Evolutionary conservation across 306 rosid species (phyloP).

Genomic region (Crataegus laevigata): DNA sequence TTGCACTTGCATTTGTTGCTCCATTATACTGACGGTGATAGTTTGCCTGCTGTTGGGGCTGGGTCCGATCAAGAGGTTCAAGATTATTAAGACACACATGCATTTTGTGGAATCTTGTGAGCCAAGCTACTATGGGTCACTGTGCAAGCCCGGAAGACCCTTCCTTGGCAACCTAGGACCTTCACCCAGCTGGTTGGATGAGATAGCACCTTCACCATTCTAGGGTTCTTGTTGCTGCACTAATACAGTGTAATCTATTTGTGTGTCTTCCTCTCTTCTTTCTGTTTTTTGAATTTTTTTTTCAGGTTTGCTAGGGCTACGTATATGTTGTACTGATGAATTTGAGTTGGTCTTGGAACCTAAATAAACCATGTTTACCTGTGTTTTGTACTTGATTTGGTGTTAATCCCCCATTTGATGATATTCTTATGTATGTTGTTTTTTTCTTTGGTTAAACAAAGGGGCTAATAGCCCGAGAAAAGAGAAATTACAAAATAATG

Average conservation of each 20-base stretch:
- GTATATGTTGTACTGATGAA: background rate
- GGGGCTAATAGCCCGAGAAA: no score
- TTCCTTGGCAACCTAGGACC: background rate
- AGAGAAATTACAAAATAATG: no score
- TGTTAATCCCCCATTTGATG: background rate
- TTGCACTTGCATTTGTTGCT: background rate
- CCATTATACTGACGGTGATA: background rate
- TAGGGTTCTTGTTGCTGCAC: background rate
- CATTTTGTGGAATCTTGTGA: background rate
- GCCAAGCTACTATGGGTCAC: background rate
- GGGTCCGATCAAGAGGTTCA: background rate
- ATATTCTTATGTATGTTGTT: background rate
- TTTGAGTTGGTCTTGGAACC: background rate
- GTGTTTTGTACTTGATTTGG: background rate
- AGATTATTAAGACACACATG: background rate
- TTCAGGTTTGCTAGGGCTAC: background rate
- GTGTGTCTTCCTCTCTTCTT: background rate
- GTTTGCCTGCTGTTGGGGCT: background rate
- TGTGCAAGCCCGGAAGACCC: background rate
- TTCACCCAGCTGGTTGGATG: background rate
- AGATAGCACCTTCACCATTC: background rate
- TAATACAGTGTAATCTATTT: background rate
- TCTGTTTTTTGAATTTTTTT: background rate
- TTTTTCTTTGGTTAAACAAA: no score
- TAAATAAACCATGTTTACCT: background rate